Evolutionary conservation across 2,329 filamentous ascomycete species (phyloP).

Genomic region (Hypoxylon sp.): DNA sequence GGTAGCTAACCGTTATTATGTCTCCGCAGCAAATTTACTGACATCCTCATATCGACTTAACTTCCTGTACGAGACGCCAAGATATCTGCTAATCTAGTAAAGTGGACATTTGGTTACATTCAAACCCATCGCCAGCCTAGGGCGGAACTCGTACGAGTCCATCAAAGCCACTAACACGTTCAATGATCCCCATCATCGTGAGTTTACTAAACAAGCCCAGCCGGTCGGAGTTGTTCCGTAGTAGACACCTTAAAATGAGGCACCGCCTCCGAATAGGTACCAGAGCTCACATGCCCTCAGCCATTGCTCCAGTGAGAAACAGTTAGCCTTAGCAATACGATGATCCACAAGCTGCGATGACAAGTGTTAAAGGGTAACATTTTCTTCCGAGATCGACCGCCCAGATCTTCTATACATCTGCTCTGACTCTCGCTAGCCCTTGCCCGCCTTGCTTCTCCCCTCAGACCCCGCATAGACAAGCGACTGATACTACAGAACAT

Average conservation of each 20-base stretch:
- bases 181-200: conserved; percentile 26
- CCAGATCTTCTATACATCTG: conserved; percentile 38
- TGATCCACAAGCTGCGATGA: conserved; percentile 7
- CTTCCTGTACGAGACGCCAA: conserved; percentile 27
- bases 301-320: background rate
- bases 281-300: background rate
- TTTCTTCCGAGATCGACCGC: conserved; percentile 32
- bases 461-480: conserved; percentile 34
- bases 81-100: conserved; percentile 28
- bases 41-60: conserved; percentile 21
- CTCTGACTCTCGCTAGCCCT: conserved; percentile 28
- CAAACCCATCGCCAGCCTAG: conserved; percentile 26
- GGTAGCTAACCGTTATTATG: conserved; percentile 22
- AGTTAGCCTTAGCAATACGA: conserved; percentile 1
- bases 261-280: conserved; percentile 7
- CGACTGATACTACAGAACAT: conserved; percentile 2
- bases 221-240: conserved; percentile 36
- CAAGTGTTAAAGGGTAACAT: conserved; percentile 18
- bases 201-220: conserved; percentile 33
- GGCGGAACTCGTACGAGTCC: conserved; percentile 24
- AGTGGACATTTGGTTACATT: conserved; percentile 28
- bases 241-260: conserved; percentile 11
- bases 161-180: conserved; percentile 7
- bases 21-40: conserved; percentile 6
- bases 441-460: conserved; percentile 24